Evolutionary conservation across 2,329 filamentous ascomycete genomes (phyloP), one percentile per base, ranked within the genome.

Genomic region (Fusarium sp.): DNA sequence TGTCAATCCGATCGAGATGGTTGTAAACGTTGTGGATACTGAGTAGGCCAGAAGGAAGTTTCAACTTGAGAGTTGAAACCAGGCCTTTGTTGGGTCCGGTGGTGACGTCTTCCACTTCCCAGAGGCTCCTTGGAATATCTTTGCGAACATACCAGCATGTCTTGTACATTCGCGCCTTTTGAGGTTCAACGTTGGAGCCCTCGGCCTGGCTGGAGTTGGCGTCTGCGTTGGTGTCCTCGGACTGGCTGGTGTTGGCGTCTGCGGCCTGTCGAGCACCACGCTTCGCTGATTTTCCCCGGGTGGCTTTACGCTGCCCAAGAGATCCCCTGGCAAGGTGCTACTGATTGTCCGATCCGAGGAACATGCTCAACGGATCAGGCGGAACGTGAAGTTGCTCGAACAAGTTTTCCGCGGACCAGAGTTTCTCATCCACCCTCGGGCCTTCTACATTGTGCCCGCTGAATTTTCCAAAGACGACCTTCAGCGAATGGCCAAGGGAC

Each of bases 141-240:
- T 61, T 36, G 27, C 27, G 51, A 16, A 61, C 43, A 41, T 61
- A 56, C 15, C 56, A 61, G 15, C 36, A 13, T 8, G 55, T 16
- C 4, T 23, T 12, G 23, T 55, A 13, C 6, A 56, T 18, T 10
- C 46, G 16, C 3, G 58, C 41, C 7, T 44, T 52, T n/a, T 31
- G n/a, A n/a, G n/a, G n/a, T n/a, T 39, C n/a, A 12, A 11, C 11
- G 34, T 13, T 5, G 15, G 12, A 31, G 36, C 27, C 12, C 28
- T 28, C 8, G 52, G 28, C 7, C 28, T n/a, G 30, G 30, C 10
- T 23, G 16, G 30, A 4, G 40, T 55, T 44, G 30, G n/a, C n/a
- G n/a, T n/a, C n/a, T n/a, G n/a, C n/a, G n/a, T n/a, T n/a, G n/a
- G n/a, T n/a, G n/a, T n/a, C n/a, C n/a, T n/a, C n/a, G n/a, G n/a